Evolutionary conservation across 352 stramenopile species (phyloP).

Genomic region (Phytophthora ohioensis): DNA sequence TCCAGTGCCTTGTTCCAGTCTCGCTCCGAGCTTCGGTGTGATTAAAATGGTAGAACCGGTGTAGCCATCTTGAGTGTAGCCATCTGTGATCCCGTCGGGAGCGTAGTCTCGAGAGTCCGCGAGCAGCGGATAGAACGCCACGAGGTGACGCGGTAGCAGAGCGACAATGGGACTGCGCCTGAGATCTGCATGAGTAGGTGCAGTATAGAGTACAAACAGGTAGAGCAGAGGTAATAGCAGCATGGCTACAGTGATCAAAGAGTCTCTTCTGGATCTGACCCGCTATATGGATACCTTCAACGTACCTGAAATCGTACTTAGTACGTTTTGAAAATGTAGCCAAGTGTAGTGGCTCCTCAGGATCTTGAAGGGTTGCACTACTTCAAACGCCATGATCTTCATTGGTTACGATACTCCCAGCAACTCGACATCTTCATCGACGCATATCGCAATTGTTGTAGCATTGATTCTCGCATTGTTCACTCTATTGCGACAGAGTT

Average conservation of each 20-base stretch:
- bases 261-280: conserved; percentile 2
- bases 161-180: conserved; percentile 36
- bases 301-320: not conserved
- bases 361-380: too few relatives aligned
- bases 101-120: conserved; percentile 50
- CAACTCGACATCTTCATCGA: not conserved
- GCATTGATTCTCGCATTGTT: not conserved
- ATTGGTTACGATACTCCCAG: not conserved
- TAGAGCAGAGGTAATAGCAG: conserved; percentile 20
- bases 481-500: conserved; percentile 21
- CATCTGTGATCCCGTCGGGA: conserved; percentile 36
- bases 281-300: not conserved
- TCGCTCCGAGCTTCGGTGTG: conserved; percentile 17
- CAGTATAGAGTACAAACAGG: not conserved
- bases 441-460: not conserved
- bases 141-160: conserved; percentile 47
- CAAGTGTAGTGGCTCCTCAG: too few relatives aligned
- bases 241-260: conserved; percentile 3
- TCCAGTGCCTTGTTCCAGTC: conserved; percentile 41
- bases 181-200: not conserved
- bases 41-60: not conserved
- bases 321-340: not conserved
- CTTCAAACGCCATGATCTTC: not conserved
- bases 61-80: conserved; percentile 53
- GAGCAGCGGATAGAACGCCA: conserved; percentile 60